A percentile compares a stretch with the other conserved stretches of the same genome.
Evolutionary conservation across 164 flowering plant species (phyloP).

Genomic region (Vitis rotundifolia): DNA sequence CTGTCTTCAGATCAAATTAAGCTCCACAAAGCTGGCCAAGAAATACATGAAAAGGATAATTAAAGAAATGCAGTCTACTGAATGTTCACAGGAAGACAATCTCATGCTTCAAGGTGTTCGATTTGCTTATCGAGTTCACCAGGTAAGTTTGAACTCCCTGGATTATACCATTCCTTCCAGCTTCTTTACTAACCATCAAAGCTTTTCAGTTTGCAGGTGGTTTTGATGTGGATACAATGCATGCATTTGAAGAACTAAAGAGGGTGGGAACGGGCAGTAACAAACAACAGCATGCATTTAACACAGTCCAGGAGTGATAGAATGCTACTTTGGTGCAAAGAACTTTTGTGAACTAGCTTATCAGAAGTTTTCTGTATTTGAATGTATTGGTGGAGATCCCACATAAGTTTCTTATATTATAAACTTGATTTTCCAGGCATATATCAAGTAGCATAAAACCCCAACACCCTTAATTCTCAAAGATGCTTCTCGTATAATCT

Average conservation of each 20-base stretch:
- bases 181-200: conserved; percentile 1
- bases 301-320: not conserved
- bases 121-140: conserved; percentile 66
- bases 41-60: conserved; percentile 58
- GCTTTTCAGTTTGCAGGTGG: conserved; percentile 57
- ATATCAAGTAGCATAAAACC: not conserved
- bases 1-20: conserved; percentile 51
- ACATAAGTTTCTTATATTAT: not conserved
- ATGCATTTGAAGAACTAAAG: conserved; percentile 41
- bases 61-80: conserved; percentile 35
- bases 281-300: not conserved
- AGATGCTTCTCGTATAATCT: too few relatives aligned
- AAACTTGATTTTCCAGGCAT: not conserved
- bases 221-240: conserved; percentile 32
- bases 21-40: conserved; percentile 58
- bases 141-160: conserved; percentile 25
- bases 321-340: not conserved
- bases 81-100: conserved; percentile 33
- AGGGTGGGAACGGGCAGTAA: conserved; percentile 8
- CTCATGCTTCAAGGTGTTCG: conserved; percentile 67
- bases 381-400: not conserved
- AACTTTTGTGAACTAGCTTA: not conserved
- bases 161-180: not conserved
- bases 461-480: too few relatives aligned
- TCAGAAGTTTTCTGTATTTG: not conserved